Base-by-base conservation (phyloP, 2,329 filamentous ascomycete genomes). In the Bipolaris bicolor region DNA sequence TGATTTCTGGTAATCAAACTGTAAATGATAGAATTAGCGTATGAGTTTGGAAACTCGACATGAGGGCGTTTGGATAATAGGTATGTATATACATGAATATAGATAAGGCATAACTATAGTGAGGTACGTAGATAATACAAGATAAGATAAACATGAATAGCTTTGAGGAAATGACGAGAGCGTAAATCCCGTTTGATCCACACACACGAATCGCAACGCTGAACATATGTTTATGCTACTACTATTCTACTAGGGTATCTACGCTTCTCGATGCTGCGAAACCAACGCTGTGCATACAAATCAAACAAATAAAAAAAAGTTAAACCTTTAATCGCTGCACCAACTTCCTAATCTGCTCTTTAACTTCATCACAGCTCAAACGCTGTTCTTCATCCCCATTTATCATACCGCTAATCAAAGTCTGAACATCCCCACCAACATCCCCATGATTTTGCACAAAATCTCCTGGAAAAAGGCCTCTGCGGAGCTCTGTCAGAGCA, bases 321-420 rank as follows among this genome's bases (percentile, higher is more conserved):
- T 31, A 64, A 11, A n/a, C 52, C 26, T 60, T 65, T 45, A 70
- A 50, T 6, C 46, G 47, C n/a, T 54, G 49, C 2, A 74, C 52
- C 1, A 74, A 49, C 41, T 57, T 53, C 7, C 44, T 54, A 31
- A 76, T 60, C 53, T 66, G 67, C 1, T 39, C 49, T 48, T 68
- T 63, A 6, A 74, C 70, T n/a, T 72, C 64, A 2, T 70, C 67
- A 41, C 75, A 77, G 0, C 66, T 61, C 49, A 69, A 62, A 16
- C 74, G 63, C 40, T 64, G 48, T 16, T 63, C 40, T 55, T 76
- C 73, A 5, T 76, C 66, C n/a, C 44, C 55, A 20, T 57, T 34
- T n/a, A 76, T 52, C 76, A 78, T 77, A 1, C 63, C 63, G 11
- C 55, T 50, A 18, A 78, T 61, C 43, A 74, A 61, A 10, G 57